Conservation (phyloP, 2,329 filamentous ascomycete species). For the Xylaria sp. region DNA sequence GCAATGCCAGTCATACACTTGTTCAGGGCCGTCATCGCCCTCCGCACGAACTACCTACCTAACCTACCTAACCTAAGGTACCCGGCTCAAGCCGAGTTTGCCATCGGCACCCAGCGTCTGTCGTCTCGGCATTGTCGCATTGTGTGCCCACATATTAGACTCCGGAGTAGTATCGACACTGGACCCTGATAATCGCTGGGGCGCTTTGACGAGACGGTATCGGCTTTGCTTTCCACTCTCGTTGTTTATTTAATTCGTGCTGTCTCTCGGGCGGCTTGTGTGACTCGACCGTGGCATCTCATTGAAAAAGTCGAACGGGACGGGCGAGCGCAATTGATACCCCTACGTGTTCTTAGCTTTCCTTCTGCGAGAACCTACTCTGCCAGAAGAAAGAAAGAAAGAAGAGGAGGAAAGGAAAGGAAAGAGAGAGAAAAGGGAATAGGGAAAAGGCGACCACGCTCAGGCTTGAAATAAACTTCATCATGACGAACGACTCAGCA, state of each 20-base stretch:
- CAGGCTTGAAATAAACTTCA: background rate
- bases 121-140: background rate
- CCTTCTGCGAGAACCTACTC: background rate
- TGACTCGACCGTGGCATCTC: conserved; percentile 12
- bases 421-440: background rate
- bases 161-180: conserved; percentile 14
- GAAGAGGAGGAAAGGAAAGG: background rate
- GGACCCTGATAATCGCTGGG: conserved; percentile 23
- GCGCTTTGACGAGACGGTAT: conserved; percentile 14
- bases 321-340: conserved; percentile 16
- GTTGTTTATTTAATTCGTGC: background rate
- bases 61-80: background rate
- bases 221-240: conserved; percentile 2
- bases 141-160: conserved; percentile 20
- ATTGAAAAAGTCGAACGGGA: conserved; percentile 2
- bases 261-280: background rate
- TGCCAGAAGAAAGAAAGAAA: background rate
- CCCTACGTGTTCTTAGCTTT: background rate
- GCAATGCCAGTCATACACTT: background rate
- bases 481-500: conserved; percentile 36
- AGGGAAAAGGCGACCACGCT: background rate
- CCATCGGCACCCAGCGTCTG: background rate
- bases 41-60: background rate
- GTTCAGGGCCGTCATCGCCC: conserved; percentile 27
- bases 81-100: conserved; percentile 30